Conservation (phyloP, 2,329 filamentous ascomycete species). For the Aspergillus intermedius region DNA sequence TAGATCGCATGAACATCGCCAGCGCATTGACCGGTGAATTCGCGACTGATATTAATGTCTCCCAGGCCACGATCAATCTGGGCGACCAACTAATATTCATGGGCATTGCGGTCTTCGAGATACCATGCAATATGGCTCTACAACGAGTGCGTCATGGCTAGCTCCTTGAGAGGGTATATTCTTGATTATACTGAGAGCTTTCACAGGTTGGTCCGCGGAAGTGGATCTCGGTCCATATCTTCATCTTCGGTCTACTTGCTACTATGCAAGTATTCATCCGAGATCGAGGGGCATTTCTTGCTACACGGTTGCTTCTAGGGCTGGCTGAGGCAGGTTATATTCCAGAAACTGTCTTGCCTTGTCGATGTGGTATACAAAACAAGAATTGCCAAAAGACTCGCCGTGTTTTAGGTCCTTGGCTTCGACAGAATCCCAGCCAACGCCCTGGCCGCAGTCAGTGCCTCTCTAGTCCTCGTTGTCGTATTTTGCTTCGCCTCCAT, state of each 20-base stretch:
- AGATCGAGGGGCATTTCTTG: constrained; percentile 38
- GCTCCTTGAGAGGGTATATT: not conserved
- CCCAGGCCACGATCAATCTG: not conserved
- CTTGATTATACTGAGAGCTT: not conserved
- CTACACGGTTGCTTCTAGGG: not conserved
- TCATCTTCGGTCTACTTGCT: not conserved
- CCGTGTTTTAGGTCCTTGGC: not conserved
- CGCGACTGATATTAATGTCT: constrained; percentile 30
- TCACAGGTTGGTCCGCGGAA: not conserved
- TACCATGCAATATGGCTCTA: not conserved
- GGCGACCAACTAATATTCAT: not conserved
- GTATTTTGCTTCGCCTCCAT: not conserved
- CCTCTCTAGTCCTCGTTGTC: not conserved
- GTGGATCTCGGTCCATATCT: not conserved
- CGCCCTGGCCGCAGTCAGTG: not conserved
- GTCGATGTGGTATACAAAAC: not conserved
- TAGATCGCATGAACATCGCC: constrained; percentile 48
- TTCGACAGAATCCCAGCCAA: not conserved
- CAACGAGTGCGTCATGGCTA: not conserved
- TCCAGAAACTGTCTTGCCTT: not conserved
- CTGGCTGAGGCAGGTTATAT: not conserved
- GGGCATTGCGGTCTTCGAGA: not conserved
- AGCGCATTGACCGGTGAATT: constrained; percentile 45
- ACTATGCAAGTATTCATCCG: constrained; percentile 28
- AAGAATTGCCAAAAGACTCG: not conserved